A percentile compares a stretch with the other conserved stretches of the same genome.
These are phyloP conservation scores for Hymenoscyphus fructigenus DNA, from an alignment of 2,329 filamentous ascomycete genomes.

Conservation along the genomic window DNA sequence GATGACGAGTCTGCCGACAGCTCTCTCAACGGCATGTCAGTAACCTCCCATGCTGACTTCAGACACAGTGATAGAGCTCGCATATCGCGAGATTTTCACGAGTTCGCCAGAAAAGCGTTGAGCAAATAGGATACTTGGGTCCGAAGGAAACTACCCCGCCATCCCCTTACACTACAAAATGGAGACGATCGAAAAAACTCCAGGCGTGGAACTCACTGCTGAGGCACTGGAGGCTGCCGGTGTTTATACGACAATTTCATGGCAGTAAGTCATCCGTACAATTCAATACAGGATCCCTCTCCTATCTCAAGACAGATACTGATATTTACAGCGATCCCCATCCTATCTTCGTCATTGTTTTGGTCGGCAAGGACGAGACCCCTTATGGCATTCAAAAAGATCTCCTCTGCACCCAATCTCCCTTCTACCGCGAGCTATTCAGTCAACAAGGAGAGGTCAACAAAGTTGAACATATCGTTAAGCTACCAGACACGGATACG, in stretches of 20 bases:
- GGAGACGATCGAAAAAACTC: not conserved
- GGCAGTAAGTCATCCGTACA: conserved; percentile 29
- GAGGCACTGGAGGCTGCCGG: conserved; percentile 20
- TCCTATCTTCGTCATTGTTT: conserved; percentile 32
- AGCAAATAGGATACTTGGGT: not conserved
- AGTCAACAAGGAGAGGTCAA: conserved; percentile 17
- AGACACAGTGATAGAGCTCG: not conserved
- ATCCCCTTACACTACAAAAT: not conserved
- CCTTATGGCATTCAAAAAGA: conserved; percentile 35
- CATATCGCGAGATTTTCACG: not conserved
- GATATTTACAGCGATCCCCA: conserved; percentile 29
- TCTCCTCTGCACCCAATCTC: conserved; percentile 33
- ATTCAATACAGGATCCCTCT: not conserved
- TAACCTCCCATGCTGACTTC: not conserved
- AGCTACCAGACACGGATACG: conserved; percentile 27
- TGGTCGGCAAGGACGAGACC: conserved; percentile 32
- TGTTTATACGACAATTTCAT: conserved; percentile 28
- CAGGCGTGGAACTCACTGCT: conserved; percentile 25
- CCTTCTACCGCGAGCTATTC: conserved; percentile 32
- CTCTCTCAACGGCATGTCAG: not conserved
- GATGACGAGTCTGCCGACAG: no score
- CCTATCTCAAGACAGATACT: not conserved
- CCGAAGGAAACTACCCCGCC: not conserved
- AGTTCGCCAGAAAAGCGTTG: not conserved
- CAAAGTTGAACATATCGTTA: conserved; percentile 30